phyloP scores from a whole-genome alignment of 768 basidiomycete species.

The Boletus fagicola region DNA sequence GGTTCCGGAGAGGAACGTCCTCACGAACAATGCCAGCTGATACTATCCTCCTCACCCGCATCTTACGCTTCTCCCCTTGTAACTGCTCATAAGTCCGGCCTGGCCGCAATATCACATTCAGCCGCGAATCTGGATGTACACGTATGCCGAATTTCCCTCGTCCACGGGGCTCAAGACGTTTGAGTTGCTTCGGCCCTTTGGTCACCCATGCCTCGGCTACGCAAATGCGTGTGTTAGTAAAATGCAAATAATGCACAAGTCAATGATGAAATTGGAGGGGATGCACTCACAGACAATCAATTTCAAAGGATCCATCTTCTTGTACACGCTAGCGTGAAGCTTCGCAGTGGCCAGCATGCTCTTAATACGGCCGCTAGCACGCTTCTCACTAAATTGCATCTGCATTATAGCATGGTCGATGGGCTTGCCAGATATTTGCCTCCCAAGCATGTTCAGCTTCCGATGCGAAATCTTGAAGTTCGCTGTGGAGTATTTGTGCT shows the following conservation, averaged over 20 bases:
- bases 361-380: slow-evolving; percentile 81
- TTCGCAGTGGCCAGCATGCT: slow-evolving; percentile 86
- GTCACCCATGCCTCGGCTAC: slow-evolving; percentile 93
- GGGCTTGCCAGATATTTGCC: slow-evolving; percentile 86
- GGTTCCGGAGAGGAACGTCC: slow-evolving; percentile 74
- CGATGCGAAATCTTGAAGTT: slow-evolving; percentile 92
- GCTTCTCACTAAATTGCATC: slow-evolving; percentile 95
- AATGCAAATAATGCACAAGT: not conserved
- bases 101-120: slow-evolving; percentile 76
- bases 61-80: slow-evolving; percentile 57
- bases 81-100: slow-evolving; percentile 75
- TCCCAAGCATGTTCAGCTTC: slow-evolving; percentile 85
- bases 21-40: slow-evolving; percentile 80
- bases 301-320: slow-evolving; percentile 66
- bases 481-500: slow-evolving; percentile 94
- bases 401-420: slow-evolving; percentile 95
- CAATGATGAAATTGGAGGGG: not conserved
- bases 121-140: slow-evolving; percentile 67
- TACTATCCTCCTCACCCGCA: slow-evolving; percentile 72
- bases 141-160: slow-evolving; percentile 79
- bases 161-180: slow-evolving; percentile 77
- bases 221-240: slow-evolving; percentile 6
- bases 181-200: slow-evolving; percentile 66
- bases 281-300: slow-evolving; percentile 75
- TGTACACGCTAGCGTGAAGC: slow-evolving; percentile 77